Conservation (phyloP, 2,329 filamentous ascomycete genomes). For the Chrysoporthe austroafricana region DNA sequence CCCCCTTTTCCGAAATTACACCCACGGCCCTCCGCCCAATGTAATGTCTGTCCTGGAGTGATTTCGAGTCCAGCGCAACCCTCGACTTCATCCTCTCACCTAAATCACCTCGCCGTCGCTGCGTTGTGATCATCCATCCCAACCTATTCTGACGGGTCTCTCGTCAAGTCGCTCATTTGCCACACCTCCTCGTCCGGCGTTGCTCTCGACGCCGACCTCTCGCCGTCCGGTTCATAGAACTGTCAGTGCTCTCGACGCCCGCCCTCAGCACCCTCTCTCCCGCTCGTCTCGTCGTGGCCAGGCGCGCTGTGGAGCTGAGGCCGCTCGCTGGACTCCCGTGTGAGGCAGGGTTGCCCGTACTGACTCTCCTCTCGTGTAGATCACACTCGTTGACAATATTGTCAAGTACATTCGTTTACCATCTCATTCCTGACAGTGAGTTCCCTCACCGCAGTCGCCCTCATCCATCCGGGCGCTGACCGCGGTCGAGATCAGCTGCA, state of each 20-base stretch:
- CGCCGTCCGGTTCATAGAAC: conserved; percentile 11
- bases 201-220: not conserved
- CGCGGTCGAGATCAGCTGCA: conserved; percentile 19
- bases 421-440: conserved; percentile 54
- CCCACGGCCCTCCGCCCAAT: conserved; percentile 27
- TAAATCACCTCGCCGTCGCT: conserved; percentile 27
- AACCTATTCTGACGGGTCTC: conserved; percentile 44
- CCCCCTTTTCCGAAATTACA: conserved; percentile 28
- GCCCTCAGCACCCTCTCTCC: not conserved
- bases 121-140: conserved; percentile 26
- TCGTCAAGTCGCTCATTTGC: conserved; percentile 54
- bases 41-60: conserved; percentile 37
- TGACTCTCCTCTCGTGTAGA: conserved; percentile 33
- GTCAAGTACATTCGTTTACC: conserved; percentile 64
- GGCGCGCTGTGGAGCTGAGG: conserved; percentile 14
- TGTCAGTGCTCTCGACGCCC: not conserved
- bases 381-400: conserved; percentile 55
- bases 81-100: conserved; percentile 22
- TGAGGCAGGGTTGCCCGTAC: conserved; percentile 23
- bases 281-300: not conserved
- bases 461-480: conserved; percentile 32
- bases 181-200: conserved; percentile 19
- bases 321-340: conserved; percentile 6
- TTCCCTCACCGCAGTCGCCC: conserved; percentile 30
- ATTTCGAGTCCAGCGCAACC: conserved; percentile 29